Evolutionary conservation across 2,329 filamentous ascomycete genomes (phyloP).

Genomic region (Colletotrichum sp.): DNA sequence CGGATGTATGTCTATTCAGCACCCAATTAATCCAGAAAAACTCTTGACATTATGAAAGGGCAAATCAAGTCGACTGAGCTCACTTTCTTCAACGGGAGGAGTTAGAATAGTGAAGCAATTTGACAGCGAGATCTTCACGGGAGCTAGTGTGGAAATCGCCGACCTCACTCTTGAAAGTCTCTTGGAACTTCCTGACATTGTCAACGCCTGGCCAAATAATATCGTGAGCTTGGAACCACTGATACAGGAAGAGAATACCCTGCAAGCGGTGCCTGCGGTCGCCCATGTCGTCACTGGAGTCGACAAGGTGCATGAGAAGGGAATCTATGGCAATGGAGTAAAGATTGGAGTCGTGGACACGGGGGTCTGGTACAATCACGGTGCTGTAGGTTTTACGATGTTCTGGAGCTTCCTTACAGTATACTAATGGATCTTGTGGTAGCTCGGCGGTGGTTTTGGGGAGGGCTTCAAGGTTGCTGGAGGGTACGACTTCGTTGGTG

Average conservation of each 20-base stretch:
- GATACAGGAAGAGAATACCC: neutral
- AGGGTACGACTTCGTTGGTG: conserved; percentile 30
- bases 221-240: neutral
- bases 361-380: conserved; percentile 44
- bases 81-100: neutral
- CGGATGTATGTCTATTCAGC: neutral
- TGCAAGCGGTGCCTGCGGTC: neutral
- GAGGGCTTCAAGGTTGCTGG: conserved; percentile 23
- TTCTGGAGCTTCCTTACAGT: rapidly evolving
- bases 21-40: rapidly evolving
- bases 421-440: neutral
- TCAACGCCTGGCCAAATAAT: conserved; percentile 37
- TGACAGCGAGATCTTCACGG: conserved; percentile 36
- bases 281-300: conserved; percentile 44
- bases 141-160: conserved; percentile 36
- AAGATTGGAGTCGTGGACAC: conserved; percentile 45
- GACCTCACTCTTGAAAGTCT: conserved; percentile 37
- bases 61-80: neutral
- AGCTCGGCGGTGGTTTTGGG: conserved; percentile 18
- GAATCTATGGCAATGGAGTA: conserved; percentile 40
- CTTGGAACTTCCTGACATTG: conserved; percentile 34
- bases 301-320: conserved; percentile 39
- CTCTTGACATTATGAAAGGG: neutral
- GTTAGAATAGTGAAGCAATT: conserved; percentile 9
- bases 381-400: conserved; percentile 29